A percentile compares a stretch with the other conserved stretches of the same genome.
phyloP scores from a whole-genome alignment of 768 basidiomycete species.

The Termitomyces titanicus region DNA sequence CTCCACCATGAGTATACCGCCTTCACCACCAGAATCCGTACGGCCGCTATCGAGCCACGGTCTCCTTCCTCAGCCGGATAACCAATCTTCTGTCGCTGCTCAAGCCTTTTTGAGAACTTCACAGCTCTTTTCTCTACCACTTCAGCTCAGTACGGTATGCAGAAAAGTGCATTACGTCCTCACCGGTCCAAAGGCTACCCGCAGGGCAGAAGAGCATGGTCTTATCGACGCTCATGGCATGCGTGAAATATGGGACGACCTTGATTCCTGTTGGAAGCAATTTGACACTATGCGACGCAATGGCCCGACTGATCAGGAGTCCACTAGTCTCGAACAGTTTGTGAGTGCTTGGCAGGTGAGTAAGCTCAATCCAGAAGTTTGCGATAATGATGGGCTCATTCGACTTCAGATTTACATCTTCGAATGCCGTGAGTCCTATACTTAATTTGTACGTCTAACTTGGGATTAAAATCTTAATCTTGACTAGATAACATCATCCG shows the following conservation, averaged over 20 bases:
- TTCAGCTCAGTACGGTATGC: conserved; percentile 74
- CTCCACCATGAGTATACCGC: conserved; percentile 8
- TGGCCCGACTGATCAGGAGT: conserved; percentile 27
- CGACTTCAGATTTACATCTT: conserved; percentile 75
- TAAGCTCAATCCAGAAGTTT: conserved; percentile 9
- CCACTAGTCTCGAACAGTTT: conserved; percentile 51
- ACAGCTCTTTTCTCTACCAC: conserved; percentile 63
- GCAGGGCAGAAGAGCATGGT: conserved; percentile 45
- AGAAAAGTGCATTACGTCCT: conserved; percentile 74
- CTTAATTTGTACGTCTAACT: neutral
- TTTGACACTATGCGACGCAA: conserved; percentile 60
- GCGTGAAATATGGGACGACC: conserved; percentile 78
- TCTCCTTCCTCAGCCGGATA: conserved; percentile 4
- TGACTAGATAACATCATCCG: conserved; percentile 77
- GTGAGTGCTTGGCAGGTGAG: conserved; percentile 85
- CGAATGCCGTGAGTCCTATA: conserved; percentile 66
- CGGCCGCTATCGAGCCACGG: conserved; percentile 15
- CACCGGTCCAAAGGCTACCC: conserved; percentile 75
- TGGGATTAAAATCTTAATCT: conserved; percentile 9
- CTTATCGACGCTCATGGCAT: conserved; percentile 62
- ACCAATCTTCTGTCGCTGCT: conserved; percentile 18
- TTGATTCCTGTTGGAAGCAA: conserved; percentile 82
- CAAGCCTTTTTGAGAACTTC: conserved; percentile 51
- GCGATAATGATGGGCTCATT: conserved; percentile 10
- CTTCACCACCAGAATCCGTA: conserved; percentile 13